phyloP scores from a whole-genome alignment of 2,329 filamentous ascomycete genomes.

The Fusarium torreyae region DNA sequence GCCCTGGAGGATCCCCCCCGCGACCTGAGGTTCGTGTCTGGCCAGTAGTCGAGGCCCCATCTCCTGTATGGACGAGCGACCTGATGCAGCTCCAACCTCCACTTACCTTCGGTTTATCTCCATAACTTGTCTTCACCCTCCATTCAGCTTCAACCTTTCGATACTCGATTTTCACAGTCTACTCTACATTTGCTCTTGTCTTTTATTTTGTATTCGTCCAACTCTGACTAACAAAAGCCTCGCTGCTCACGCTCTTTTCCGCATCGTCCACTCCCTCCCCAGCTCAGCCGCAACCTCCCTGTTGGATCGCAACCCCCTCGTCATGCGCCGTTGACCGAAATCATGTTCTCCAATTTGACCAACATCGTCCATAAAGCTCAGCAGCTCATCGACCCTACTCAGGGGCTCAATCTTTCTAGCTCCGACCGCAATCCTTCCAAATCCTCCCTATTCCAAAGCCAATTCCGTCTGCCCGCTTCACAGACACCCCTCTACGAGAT shows the following conservation, averaged over 20 bases:
- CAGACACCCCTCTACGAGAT: slow-evolving; percentile 97
- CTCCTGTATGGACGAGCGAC: slow-evolving; percentile 35
- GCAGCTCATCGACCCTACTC: slow-evolving; percentile 91
- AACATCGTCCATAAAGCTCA: slow-evolving; percentile 96
- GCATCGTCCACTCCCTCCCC: slow-evolving; percentile 5
- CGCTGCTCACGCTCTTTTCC: slow-evolving; percentile 2
- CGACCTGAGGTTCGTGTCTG: slow-evolving; percentile 19
- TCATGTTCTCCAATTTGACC: slow-evolving; percentile 74
- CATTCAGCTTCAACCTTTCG: slow-evolving; percentile 34
- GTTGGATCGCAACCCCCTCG: slow-evolving; percentile 46
- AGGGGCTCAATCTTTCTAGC: slow-evolving; percentile 79
- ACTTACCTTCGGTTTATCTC: slow-evolving; percentile 27
- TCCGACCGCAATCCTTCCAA: slow-evolving; percentile 90
- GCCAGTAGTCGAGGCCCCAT: slow-evolving; percentile 30
- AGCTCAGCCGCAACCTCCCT: slow-evolving; percentile 34
- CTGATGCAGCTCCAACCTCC: slow-evolving; percentile 40
- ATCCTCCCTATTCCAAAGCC: slow-evolving; percentile 91
- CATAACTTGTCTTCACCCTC: slow-evolving; percentile 32
- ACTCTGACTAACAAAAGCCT: slow-evolving; percentile 1
- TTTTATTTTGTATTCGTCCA: slow-evolving; percentile 11
- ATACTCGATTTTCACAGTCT: slow-evolving; percentile 22
- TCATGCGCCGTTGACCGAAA: slow-evolving; percentile 60
- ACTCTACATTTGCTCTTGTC: slow-evolving; percentile 10
- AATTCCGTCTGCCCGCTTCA: slow-evolving; percentile 93
- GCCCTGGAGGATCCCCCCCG: slow-evolving; percentile 34